phyloP scores from a whole-genome alignment of 1,284 basidiomycete species.

The Cryptococcus sp. region DNA sequence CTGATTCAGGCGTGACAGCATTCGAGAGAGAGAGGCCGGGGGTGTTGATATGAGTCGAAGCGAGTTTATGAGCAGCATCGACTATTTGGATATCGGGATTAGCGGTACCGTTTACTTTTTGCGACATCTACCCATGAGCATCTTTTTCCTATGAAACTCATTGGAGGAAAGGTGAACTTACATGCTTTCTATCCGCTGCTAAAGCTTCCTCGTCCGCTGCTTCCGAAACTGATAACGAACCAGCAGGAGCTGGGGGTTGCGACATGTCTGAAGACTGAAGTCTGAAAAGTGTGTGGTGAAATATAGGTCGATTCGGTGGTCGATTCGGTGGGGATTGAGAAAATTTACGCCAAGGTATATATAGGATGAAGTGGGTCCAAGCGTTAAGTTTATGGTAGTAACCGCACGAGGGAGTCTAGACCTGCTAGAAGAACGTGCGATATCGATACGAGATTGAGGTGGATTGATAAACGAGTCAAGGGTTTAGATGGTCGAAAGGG shows the following conservation, averaged over 20 bases:
- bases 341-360: too few species aligned
- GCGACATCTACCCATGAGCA: neutral
- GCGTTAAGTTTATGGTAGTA: too few species aligned
- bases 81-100: constrained; percentile 7
- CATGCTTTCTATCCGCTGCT: constrained; percentile 17
- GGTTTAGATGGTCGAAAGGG: too few species aligned
- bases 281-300: neutral
- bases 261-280: neutral
- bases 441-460: too few species aligned
- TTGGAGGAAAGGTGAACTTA: constrained; percentile 3
- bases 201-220: constrained; percentile 24
- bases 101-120: neutral
- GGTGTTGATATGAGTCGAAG: constrained; percentile 10
- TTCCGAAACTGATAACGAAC: constrained; percentile 10
- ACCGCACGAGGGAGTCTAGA: too few species aligned
- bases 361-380: too few species aligned
- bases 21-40: constrained; percentile 16
- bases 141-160: neutral
- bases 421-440: too few species aligned
- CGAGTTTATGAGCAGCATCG: constrained; percentile 9
- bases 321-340: too few species aligned
- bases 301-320: too few species aligned
- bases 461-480: too few species aligned
- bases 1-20: constrained; percentile 21
- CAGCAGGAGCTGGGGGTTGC: neutral